Conservation (phyloP, 768 basidiomycete genomes). For the Leccinellum luteum region DNA sequence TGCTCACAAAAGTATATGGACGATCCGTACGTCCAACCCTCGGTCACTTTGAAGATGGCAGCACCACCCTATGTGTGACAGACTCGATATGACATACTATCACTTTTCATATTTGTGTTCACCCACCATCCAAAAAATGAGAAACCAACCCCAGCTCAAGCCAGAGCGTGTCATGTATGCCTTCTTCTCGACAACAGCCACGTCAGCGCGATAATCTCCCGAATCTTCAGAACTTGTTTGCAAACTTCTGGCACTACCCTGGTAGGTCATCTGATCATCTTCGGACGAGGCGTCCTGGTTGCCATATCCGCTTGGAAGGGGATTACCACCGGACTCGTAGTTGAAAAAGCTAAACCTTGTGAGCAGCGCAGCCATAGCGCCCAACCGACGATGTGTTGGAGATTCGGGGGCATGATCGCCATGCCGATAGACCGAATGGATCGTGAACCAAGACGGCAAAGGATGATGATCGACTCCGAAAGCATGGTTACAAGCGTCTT, state of each 20-base stretch:
- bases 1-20: slow-evolving; percentile 72
- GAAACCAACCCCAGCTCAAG: slow-evolving; percentile 59
- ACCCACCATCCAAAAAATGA: slow-evolving; percentile 76
- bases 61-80: slow-evolving; percentile 51
- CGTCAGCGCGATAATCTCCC: slow-evolving; percentile 18
- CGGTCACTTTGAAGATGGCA: slow-evolving; percentile 64
- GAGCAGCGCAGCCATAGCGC: slow-evolving; percentile 55
- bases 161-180: slow-evolving; percentile 56
- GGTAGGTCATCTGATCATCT: not conserved
- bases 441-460: slow-evolving; percentile 17
- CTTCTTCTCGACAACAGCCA: slow-evolving; percentile 44
- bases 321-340: slow-evolving; percentile 21
- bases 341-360: slow-evolving; percentile 50
- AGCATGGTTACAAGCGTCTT: not conserved
- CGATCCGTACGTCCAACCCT: slow-evolving; percentile 61
- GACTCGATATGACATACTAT: not conserved
- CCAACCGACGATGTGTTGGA: slow-evolving; percentile 55
- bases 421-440: slow-evolving; percentile 20
- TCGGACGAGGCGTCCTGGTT: not conserved
- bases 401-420: slow-evolving; percentile 22
- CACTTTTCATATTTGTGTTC: not conserved
- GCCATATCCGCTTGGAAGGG: not conserved
- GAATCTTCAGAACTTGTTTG: slow-evolving; percentile 2
- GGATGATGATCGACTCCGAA: not conserved
- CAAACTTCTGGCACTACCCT: slow-evolving; percentile 10